Conservation (phyloP, 2,329 filamentous ascomycete genomes). For the Ceratocystis eucalypticola region DNA sequence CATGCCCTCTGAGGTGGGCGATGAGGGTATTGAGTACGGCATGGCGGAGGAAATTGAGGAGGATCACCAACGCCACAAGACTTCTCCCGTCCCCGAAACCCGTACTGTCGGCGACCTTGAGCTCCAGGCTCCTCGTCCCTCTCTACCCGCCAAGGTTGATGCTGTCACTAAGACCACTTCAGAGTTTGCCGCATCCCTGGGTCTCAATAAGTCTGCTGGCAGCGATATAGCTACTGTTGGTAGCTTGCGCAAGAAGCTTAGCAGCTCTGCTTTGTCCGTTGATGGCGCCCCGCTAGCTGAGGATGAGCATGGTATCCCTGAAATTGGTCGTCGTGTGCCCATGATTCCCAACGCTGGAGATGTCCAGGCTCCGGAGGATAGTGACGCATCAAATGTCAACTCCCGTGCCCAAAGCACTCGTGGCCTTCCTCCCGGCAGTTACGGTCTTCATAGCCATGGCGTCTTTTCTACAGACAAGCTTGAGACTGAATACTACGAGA, state of each 20-base stretch:
- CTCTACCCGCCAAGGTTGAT: slow-evolving; percentile 59
- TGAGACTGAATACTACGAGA: slow-evolving; percentile 83
- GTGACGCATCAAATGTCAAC: slow-evolving; percentile 40
- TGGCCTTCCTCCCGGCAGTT: slow-evolving; percentile 68
- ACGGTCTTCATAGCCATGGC: slow-evolving; percentile 83
- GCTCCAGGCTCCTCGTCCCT: slow-evolving; percentile 79
- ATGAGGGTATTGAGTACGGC: slow-evolving; percentile 83
- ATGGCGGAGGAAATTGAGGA: slow-evolving; percentile 36
- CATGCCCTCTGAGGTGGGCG: slow-evolving; percentile 63
- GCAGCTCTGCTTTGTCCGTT: slow-evolving; percentile 12
- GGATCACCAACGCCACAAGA: slow-evolving; percentile 26
- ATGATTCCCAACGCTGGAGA: slow-evolving; percentile 89
- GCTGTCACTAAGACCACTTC: slow-evolving; percentile 84
- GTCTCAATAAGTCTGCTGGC: slow-evolving; percentile 48
- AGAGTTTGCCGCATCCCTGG: slow-evolving; percentile 69
- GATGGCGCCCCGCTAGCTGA: slow-evolving; percentile 45
- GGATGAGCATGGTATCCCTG: slow-evolving; percentile 78
- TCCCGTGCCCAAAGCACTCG: slow-evolving; percentile 60
- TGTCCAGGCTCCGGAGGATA: slow-evolving; percentile 64
- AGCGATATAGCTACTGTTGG: slow-evolving; percentile 24
- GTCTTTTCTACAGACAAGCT: slow-evolving; percentile 64
- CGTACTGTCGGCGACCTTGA: slow-evolving; percentile 66
- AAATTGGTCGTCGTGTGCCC: slow-evolving; percentile 83
- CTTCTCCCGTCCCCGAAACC: slow-evolving; percentile 52
- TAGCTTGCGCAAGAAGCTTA: slow-evolving; percentile 45